phyloP scores from a whole-genome alignment of 192 early-diverging fungal genomes.

The Lobosporangium transversale region DNA sequence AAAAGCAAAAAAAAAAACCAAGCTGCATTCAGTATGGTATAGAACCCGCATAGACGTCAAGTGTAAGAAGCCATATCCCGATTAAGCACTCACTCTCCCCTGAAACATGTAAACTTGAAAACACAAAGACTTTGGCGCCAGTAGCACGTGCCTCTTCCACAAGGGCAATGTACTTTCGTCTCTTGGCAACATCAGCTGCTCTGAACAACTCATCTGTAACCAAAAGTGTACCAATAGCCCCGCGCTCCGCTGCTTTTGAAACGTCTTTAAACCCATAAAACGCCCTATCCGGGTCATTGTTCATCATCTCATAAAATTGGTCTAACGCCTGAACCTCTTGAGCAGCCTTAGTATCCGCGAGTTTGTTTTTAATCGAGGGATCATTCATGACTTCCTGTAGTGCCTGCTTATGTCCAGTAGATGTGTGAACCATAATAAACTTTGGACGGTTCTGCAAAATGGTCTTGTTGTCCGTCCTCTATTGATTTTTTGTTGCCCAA shows the following conservation, averaged over 20 bases:
- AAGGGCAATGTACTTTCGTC: constrained; percentile 86
- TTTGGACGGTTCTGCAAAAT: constrained; percentile 89
- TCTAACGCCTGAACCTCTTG: constrained; percentile 85
- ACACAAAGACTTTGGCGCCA: constrained; percentile 85
- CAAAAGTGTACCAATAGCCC: constrained; percentile 88
- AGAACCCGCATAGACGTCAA: no score
- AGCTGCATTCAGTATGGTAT: no score
- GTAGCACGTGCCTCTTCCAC: constrained; percentile 82
- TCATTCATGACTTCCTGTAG: constrained; percentile 93
- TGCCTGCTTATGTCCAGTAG: constrained; percentile 97
- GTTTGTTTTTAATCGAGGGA: constrained; percentile 74
- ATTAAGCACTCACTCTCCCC: constrained; percentile 81
- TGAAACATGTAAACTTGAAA: constrained; percentile 93
- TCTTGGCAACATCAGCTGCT: constrained; percentile 83
- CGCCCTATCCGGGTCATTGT: constrained; percentile 87
- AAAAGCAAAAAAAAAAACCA: neutral
- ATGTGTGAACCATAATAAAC: constrained; percentile 90
- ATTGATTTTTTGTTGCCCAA: neutral
- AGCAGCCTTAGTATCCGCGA: constrained; percentile 93
- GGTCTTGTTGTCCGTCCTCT: constrained; percentile 82
- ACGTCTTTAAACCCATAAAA: constrained; percentile 95
- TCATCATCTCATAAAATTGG: constrained; percentile 91
- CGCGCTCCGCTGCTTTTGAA: constrained; percentile 80
- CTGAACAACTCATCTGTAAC: constrained; percentile 94
- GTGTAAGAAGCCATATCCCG: no score